A percentile compares a stretch with the other conserved stretches of the same genome.
Evolutionary conservation across 139 green algal genomes (phyloP).

Genomic region (Picochlorum sp.): DNA sequence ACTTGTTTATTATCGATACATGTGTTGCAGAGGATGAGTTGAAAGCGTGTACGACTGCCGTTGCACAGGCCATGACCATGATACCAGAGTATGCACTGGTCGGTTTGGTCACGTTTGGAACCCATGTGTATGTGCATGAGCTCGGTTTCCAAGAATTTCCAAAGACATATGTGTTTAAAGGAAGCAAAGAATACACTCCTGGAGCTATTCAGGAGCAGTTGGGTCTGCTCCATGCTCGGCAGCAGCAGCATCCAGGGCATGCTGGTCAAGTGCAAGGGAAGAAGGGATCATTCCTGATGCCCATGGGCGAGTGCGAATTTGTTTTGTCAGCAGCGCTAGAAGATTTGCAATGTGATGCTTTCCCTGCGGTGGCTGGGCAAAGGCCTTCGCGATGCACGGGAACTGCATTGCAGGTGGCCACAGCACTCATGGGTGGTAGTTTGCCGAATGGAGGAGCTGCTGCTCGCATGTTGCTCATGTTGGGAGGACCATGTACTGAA

Average conservation of each 20-base stretch:
- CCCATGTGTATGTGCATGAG: constrained; percentile 96
- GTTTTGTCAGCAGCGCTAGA: constrained; percentile 76
- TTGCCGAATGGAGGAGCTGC: constrained; percentile 61
- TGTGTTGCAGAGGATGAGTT: constrained; percentile 88
- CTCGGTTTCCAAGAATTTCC: constrained; percentile 83
- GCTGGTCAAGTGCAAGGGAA: constrained; percentile 14
- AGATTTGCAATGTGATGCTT: constrained; percentile 81
- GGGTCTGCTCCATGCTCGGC: constrained; percentile 62
- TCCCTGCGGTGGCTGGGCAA: constrained; percentile 59
- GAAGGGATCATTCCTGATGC: constrained; percentile 60
- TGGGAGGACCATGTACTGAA: constrained; percentile 86
- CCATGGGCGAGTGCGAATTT: constrained; percentile 88
- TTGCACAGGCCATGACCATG: constrained; percentile 66
- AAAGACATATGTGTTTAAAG: constrained; percentile 91
- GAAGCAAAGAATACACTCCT: constrained; percentile 77
- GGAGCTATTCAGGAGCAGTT: constrained; percentile 52
- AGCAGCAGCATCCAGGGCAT: constrained; percentile 12
- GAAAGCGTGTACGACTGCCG: constrained; percentile 53
- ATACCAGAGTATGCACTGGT: constrained; percentile 65
- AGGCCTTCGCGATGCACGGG: constrained; percentile 80
- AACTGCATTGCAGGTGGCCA: constrained; percentile 83
- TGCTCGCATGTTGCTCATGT: constrained; percentile 80
- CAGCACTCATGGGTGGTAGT: constrained; percentile 66
- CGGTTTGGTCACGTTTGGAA: constrained; percentile 92
- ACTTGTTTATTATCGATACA: constrained; percentile 94